Conservation (phyloP, 140 eudicot species). For the Flaveria floridana region DNA sequence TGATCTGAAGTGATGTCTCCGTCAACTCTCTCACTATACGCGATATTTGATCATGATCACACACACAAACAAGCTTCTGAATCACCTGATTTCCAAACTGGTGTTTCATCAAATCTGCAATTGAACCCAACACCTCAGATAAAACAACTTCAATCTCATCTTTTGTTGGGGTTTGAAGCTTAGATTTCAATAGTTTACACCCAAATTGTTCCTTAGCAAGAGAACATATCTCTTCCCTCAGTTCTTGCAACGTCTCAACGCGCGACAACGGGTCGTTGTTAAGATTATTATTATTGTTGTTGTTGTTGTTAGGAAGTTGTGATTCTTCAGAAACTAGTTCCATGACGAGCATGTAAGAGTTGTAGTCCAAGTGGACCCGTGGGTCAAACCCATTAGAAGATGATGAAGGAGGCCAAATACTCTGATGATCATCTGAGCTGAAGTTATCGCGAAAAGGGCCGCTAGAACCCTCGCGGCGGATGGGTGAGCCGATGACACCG, state of each 20-base stretch:
- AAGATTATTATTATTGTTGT: not conserved
- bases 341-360: not conserved
- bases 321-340: not conserved
- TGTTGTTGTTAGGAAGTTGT: not conserved
- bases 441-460: too few species aligned
- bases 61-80: constrained; percentile 50
- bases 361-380: not conserved
- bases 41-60: constrained; percentile 58
- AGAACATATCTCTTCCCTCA: constrained; percentile 39
- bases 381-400: not conserved
- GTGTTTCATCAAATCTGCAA: constrained; percentile 51
- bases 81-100: constrained; percentile 53
- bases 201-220: constrained; percentile 54
- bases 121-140: constrained; percentile 35
- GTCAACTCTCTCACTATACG: constrained; percentile 41
- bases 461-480: too few species aligned
- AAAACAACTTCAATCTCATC: constrained; percentile 49
- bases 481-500: too few species aligned
- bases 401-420: not conserved
- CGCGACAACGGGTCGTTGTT: too few species aligned
- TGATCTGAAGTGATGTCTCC: constrained; percentile 35
- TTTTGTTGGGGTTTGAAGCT: constrained; percentile 38
- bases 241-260: constrained; percentile 16
- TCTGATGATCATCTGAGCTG: too few species aligned
- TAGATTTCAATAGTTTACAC: constrained; percentile 38